Evolutionary conservation across 306 rosid species (phyloP).

Genomic region (Acacia crassicarpa): DNA sequence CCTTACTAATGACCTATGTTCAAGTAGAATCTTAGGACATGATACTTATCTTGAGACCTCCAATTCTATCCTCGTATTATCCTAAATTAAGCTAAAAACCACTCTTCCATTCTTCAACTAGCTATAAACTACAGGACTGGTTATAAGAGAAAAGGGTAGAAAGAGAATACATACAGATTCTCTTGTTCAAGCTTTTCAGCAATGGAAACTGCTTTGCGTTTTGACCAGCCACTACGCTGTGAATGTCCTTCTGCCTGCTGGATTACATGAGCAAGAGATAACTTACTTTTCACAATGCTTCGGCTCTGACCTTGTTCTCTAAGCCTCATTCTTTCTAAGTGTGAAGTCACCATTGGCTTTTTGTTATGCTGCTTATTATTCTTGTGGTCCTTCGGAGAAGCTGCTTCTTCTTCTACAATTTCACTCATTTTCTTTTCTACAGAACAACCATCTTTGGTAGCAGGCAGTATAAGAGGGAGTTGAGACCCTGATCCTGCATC

Average conservation of each 20-base stretch:
- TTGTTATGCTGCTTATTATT: slow-evolving; percentile 47
- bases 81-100: background rate
- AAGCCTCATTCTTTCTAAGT: slow-evolving; percentile 39
- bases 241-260: slow-evolving; percentile 83
- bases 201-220: slow-evolving; percentile 90
- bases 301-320: slow-evolving; percentile 66
- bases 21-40: background rate
- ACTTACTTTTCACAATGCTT: slow-evolving; percentile 90
- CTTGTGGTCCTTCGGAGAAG: slow-evolving; percentile 58
- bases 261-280: slow-evolving; percentile 97
- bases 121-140: background rate
- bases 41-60: background rate
- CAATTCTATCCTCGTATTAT: background rate
- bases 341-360: slow-evolving; percentile 41
- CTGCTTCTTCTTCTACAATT: slow-evolving; percentile 78
- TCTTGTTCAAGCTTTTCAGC: slow-evolving; percentile 99
- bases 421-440: slow-evolving; percentile 58
- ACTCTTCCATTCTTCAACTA: slow-evolving; percentile 12
- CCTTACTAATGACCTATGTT: background rate
- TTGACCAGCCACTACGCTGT: slow-evolving; percentile 78
- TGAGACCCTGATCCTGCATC: slow-evolving; percentile 47
- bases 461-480: slow-evolving; percentile 52
- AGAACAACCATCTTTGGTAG: slow-evolving; percentile 46
- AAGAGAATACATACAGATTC: slow-evolving; percentile 65
- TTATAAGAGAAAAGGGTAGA: slow-evolving; percentile 18